Base-by-base conservation (phyloP, 2,329 filamentous ascomycete genomes). In the Trichoderma semiorbis region DNA sequence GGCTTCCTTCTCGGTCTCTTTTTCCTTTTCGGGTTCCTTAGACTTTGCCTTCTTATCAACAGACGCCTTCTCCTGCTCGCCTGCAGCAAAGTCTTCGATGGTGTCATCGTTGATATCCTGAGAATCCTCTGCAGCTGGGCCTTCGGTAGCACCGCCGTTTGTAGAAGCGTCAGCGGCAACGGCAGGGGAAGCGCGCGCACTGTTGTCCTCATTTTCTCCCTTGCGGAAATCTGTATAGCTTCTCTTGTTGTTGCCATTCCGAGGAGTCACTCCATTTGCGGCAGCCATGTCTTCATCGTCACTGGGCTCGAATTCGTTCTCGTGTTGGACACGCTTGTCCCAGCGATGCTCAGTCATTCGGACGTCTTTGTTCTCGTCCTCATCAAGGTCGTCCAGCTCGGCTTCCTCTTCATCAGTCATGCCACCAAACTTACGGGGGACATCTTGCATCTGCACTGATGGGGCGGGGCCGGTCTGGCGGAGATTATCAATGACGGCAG, bases 391-490 rank as follows among this genome's bases (percentile, higher is more conserved):
- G 72, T 91, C 88, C 7, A 90, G 81, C 75, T 90, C 88, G 12
- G 87, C 89, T 60, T 91, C 90, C 75, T 91, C 90, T 72, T 92
- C 90, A 65, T 91, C 89, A 0, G 89, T 87, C 82, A 90, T 89
- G 34, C 88, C 87, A 36, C 85, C 87, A 39, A 91, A 83, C 69
- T 88, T 87, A 21, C 89, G 86, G 4, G 90, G 90, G 7, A 91
- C 86, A 75, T 97, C 92, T 74, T 93, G 92, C 89, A 97, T 92
- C 81, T 98, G 94, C 24, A 98, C 94, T 24, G 94, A 97, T 1
- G 96, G 96, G 0, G 91, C 93, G 39, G 93, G 92, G 55, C 93
- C 89, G 32, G 97, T 92, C 80, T 95, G 95, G 73, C 93, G 88
- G 67, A 99, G 83, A 79, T 98, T 97, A 77, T 97, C 93, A 69